Conservation (phyloP, 2,329 filamentous ascomycete genomes). For the Alternaria triticina region DNA sequence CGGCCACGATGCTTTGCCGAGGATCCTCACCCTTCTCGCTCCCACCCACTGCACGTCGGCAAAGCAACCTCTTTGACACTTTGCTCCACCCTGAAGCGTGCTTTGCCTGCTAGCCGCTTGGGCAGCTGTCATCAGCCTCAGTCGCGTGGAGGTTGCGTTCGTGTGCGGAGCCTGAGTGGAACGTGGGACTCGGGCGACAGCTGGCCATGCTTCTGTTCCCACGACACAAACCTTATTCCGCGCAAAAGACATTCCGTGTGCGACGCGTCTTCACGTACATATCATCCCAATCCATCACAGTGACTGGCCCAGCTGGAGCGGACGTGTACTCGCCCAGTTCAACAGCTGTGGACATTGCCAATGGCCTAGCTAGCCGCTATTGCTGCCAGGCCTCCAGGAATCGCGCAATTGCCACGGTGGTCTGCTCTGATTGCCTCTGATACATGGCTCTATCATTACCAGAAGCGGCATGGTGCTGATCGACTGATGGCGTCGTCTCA, state of each 20-base stretch:
- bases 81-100: background rate
- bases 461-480: constrained; percentile 26
- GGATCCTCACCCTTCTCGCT: constrained; percentile 4
- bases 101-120: background rate
- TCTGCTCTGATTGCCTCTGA: constrained; percentile 19
- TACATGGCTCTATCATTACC: constrained; percentile 19
- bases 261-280: constrained; percentile 3
- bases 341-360: background rate
- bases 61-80: constrained; percentile 1
- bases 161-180: constrained; percentile 8
- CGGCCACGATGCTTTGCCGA: constrained; percentile 10
- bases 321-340: background rate
- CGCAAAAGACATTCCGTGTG: constrained; percentile 10
- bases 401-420: constrained; percentile 14
- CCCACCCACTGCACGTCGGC: background rate
- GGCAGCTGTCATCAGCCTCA: constrained; percentile 4
- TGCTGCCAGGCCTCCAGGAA: background rate
- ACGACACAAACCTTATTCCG: constrained; percentile 15
- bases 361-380: constrained; percentile 1
- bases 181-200: constrained; percentile 21
- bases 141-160: background rate
- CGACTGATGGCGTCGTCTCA: constrained; percentile 24
- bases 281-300: background rate
- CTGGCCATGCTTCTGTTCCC: constrained; percentile 17
- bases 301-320: background rate